Conservation (phyloP, 2,329 filamentous ascomycete genomes). For the Gaeumannomyces tritici region DNA sequence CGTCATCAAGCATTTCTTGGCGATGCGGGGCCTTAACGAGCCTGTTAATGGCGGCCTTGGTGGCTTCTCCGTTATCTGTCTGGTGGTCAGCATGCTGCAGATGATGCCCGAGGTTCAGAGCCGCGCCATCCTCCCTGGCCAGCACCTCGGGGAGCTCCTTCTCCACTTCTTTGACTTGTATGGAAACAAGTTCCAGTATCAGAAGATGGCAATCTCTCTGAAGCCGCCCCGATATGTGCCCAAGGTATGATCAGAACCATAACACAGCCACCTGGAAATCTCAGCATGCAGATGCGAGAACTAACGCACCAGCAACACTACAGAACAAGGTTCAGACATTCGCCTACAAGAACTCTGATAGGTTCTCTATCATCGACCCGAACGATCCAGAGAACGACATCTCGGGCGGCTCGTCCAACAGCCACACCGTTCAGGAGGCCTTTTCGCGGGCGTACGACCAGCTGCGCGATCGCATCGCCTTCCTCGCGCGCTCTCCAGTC, state of each 20-base stretch:
- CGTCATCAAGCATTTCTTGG: slow-evolving; percentile 83
- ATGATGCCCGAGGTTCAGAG: slow-evolving; percentile 63
- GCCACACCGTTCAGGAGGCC: slow-evolving; percentile 52
- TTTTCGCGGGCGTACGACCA: slow-evolving; percentile 57
- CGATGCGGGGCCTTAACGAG: slow-evolving; percentile 86
- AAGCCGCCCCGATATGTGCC: slow-evolving; percentile 63
- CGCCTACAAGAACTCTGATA: slow-evolving; percentile 50
- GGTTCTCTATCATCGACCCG: slow-evolving; percentile 84
- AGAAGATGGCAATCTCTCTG: slow-evolving; percentile 63
- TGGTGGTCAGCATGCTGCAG: slow-evolving; percentile 83
- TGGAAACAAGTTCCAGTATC: slow-evolving; percentile 69
- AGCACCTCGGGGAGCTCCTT: slow-evolving; percentile 70
- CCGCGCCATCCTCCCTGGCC: slow-evolving; percentile 44
- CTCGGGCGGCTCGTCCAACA: slow-evolving; percentile 71
- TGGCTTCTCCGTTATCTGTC: slow-evolving; percentile 87
- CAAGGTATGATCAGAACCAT: slow-evolving; percentile 49
- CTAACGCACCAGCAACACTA: neutral
- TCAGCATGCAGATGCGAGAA: neutral
- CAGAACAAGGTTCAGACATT: slow-evolving; percentile 35
- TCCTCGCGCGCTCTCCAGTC: slow-evolving; percentile 27
- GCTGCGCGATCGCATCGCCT: slow-evolving; percentile 48
- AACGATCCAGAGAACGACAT: slow-evolving; percentile 84
- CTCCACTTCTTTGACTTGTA: slow-evolving; percentile 87
- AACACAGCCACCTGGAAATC: neutral
- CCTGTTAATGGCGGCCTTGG: slow-evolving; percentile 85